Conservation (phyloP, 768 basidiomycete genomes). For the Hemileccinum impolitum region DNA sequence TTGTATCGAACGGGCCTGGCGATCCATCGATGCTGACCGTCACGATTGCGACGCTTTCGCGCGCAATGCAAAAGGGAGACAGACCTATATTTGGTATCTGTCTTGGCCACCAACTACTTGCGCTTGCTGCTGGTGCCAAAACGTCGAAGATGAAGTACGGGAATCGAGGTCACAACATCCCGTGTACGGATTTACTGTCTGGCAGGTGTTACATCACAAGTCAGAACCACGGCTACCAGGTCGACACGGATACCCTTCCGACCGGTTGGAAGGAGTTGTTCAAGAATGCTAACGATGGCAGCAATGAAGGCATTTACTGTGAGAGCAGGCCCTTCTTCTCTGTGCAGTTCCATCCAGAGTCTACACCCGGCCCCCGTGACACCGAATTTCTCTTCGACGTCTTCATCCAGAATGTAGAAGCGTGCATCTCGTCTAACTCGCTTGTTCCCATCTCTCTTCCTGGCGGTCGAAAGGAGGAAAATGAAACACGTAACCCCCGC, state of each 20-base stretch:
- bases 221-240: conserved; percentile 98
- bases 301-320: conserved; percentile 97
- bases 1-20: conserved; percentile 97
- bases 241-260: conserved; percentile 76
- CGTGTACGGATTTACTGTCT: conserved; percentile 89
- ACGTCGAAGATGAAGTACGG: conserved; percentile 99
- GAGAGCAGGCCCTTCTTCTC: conserved; percentile 95
- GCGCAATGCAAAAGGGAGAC: conserved; percentile 67
- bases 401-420: conserved; percentile 84
- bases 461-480: conserved; percentile 79
- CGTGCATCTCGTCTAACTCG: conserved; percentile 58
- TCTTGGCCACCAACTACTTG: conserved; percentile 95
- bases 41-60: conserved; percentile 67
- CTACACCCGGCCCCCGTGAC: conserved; percentile 93
- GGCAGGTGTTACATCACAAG: conserved; percentile 99
- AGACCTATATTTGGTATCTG: conserved; percentile 97
- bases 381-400: conserved; percentile 99
- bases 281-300: conserved; percentile 93
- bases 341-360: conserved; percentile 99
- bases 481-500: conserved; percentile 67
- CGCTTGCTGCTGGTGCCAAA: conserved; percentile 87
- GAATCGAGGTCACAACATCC: conserved; percentile 98
- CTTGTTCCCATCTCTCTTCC: conserved; percentile 64
- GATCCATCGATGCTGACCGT: conserved; percentile 81
- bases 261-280: conserved; percentile 91